These are phyloP conservation scores for Ophiostoma tasmaniense DNA, from an alignment of 2,329 filamentous ascomycete species.

Conservation along the genomic window DNA sequence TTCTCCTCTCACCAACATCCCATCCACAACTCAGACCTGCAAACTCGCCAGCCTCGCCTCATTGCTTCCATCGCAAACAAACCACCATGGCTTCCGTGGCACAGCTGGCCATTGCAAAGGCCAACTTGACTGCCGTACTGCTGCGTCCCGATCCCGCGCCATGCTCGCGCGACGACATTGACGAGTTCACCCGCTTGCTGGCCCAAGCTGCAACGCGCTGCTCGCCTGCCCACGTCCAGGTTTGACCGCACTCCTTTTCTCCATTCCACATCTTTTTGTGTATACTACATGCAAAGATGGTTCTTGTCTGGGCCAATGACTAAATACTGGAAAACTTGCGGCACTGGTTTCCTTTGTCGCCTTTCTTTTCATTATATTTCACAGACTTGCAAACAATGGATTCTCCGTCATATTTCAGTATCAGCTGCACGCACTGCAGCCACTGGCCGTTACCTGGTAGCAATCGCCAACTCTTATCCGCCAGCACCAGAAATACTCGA, in stretches of 20 bases:
- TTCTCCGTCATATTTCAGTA: conserved; percentile 60
- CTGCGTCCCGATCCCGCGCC: conserved; percentile 66
- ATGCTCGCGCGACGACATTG: conserved; percentile 59
- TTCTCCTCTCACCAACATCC: background rate
- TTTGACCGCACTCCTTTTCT: conserved; percentile 43
- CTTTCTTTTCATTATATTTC: conserved; percentile 15
- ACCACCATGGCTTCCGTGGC: conserved; percentile 40
- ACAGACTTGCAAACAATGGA: conserved; percentile 86
- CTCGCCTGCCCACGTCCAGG: conserved; percentile 77
- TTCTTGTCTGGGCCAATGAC: background rate
- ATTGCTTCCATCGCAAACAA: background rate
- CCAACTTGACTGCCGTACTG: conserved; percentile 64
- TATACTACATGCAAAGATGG: background rate
- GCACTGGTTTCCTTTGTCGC: conserved; percentile 8
- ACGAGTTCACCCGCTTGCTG: conserved; percentile 58
- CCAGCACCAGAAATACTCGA: conserved; percentile 21
- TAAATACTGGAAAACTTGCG: background rate
- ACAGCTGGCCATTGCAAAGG: conserved; percentile 69
- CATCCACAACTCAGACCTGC: background rate
- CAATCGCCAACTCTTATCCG: conserved; percentile 54
- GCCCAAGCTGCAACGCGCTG: conserved; percentile 59
- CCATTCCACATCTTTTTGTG: background rate
- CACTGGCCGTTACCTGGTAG: conserved; percentile 67
- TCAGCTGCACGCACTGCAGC: conserved; percentile 58
- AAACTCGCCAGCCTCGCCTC: background rate